phyloP scores from a whole-genome alignment of 2,329 filamentous ascomycete species.

The Pseudocercospora fijiensis region DNA sequence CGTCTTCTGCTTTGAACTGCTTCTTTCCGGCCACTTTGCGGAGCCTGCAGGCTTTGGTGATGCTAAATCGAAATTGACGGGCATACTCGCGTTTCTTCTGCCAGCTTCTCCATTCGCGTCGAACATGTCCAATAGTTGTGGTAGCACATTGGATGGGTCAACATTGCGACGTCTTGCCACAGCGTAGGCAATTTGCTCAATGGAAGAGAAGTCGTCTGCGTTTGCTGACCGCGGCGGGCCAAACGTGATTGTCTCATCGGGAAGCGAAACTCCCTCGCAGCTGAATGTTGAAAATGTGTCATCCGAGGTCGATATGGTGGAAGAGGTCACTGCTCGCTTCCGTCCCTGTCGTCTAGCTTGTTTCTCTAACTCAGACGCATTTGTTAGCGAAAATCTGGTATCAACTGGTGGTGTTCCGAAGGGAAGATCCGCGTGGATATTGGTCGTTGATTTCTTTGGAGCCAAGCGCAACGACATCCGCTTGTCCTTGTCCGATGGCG shows the following conservation, averaged over 20 bases:
- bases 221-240: background rate
- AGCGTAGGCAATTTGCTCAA: slow-evolving; percentile 38
- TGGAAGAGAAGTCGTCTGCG: slow-evolving; percentile 31
- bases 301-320: slow-evolving; percentile 27
- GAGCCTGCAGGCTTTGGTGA: slow-evolving; percentile 10
- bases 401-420: slow-evolving; percentile 38
- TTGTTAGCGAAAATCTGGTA: slow-evolving; percentile 26
- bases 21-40: slow-evolving; percentile 7
- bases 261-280: slow-evolving; percentile 36
- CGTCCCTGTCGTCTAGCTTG: slow-evolving; percentile 17
- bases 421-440: slow-evolving; percentile 34
- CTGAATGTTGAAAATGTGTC: slow-evolving; percentile 40
- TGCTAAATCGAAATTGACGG: background rate
- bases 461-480: slow-evolving; percentile 43
- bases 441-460: slow-evolving; percentile 36
- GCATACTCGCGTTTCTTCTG: slow-evolving; percentile 5
- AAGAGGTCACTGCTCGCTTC: slow-evolving; percentile 19
- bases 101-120: background rate
- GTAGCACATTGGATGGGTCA: slow-evolving; percentile 35
- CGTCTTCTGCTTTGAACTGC: slow-evolving; percentile 19
- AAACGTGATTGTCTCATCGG: slow-evolving; percentile 31
- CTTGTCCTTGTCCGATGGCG: slow-evolving; percentile 43
- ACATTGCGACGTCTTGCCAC: slow-evolving; percentile 41
- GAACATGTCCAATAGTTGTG: slow-evolving; percentile 40
- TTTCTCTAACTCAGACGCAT: slow-evolving; percentile 28